Evolutionary conservation across 2,329 filamentous ascomycete species (phyloP).

Genomic region (Microcyclospora pomicola): DNA sequence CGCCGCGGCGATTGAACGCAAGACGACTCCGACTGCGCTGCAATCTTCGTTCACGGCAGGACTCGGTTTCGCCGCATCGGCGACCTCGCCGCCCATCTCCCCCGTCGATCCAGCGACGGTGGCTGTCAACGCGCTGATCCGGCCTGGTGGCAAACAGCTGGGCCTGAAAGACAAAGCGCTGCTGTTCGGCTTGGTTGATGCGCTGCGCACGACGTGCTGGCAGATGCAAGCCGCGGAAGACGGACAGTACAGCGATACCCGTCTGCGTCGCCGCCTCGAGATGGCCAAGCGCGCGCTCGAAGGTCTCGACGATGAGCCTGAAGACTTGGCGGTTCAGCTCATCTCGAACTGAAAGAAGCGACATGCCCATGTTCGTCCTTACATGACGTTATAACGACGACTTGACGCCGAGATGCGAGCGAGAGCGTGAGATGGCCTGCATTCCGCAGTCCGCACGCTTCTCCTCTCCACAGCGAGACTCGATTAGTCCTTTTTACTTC

Average conservation of each 20-base stretch:
- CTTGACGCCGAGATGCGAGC: too few species aligned
- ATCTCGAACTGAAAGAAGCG: too few species aligned
- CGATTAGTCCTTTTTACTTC: too few species aligned
- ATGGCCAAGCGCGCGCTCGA: constrained; percentile 60
- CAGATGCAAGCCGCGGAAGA: constrained; percentile 34
- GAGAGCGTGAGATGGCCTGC: too few species aligned
- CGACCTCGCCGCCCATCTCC: constrained; percentile 16
- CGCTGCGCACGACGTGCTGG: constrained; percentile 39
- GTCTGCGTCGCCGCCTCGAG: constrained; percentile 59
- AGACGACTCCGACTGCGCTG: constrained; percentile 9
- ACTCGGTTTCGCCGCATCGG: constrained; percentile 1
- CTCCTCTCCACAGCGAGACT: too few species aligned
- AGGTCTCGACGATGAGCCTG: constrained; percentile 27
- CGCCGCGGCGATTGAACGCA: constrained; percentile 12
- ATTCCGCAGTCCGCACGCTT: too few species aligned
- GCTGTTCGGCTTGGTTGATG: constrained; percentile 36
- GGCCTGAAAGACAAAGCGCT: constrained; percentile 43
- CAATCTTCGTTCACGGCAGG: constrained; percentile 4
- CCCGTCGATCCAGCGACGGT: constrained; percentile 24
- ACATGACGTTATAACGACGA: too few species aligned
- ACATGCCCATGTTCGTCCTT: too few species aligned
- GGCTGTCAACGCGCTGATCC: constrained; percentile 27
- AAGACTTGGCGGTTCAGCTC: too few species aligned
- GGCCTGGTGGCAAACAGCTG: constrained; percentile 26
- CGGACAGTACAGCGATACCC: constrained; percentile 43